Conservation (phyloP, 495 filamentous ascomycete genomes). For the Talaromyces trachyspermus region DNA sequence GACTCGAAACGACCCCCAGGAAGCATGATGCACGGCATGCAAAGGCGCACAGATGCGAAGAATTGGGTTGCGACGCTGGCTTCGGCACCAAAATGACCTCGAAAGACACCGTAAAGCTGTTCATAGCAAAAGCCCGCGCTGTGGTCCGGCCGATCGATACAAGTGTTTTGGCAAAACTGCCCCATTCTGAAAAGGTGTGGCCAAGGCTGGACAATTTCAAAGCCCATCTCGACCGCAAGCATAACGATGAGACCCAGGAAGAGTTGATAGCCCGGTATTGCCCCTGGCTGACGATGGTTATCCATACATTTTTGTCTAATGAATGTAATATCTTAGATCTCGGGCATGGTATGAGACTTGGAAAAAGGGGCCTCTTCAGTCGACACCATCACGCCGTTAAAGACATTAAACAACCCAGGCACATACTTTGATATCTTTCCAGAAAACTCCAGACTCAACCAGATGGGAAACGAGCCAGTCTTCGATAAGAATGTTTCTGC, state of each 20-base stretch:
- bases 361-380: background rate
- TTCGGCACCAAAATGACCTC: constrained; percentile 82
- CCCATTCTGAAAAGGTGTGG: constrained; percentile 68
- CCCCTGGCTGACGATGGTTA: background rate
- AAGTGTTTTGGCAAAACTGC: constrained; percentile 61
- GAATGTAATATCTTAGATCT: constrained; percentile 21
- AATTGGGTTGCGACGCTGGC: constrained; percentile 55
- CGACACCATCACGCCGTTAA: background rate
- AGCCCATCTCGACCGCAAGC: constrained; percentile 75
- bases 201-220: constrained; percentile 88
- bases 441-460: background rate
- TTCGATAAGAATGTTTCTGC: background rate
- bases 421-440: background rate
- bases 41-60: constrained; percentile 63
- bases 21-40: constrained; percentile 76
- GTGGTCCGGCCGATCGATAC: constrained; percentile 51
- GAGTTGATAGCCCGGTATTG: constrained; percentile 46
- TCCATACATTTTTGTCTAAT: constrained; percentile 8
- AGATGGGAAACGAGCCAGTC: background rate
- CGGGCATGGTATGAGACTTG: constrained; percentile 33
- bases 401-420: background rate
- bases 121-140: constrained; percentile 50
- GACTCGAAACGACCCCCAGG: constrained; percentile 33
- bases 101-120: constrained; percentile 65
- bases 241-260: constrained; percentile 49